These are phyloP conservation scores for Marasmius fiardii DNA, from an alignment of 1,284 basidiomycete genomes.

Conservation along the genomic window DNA sequence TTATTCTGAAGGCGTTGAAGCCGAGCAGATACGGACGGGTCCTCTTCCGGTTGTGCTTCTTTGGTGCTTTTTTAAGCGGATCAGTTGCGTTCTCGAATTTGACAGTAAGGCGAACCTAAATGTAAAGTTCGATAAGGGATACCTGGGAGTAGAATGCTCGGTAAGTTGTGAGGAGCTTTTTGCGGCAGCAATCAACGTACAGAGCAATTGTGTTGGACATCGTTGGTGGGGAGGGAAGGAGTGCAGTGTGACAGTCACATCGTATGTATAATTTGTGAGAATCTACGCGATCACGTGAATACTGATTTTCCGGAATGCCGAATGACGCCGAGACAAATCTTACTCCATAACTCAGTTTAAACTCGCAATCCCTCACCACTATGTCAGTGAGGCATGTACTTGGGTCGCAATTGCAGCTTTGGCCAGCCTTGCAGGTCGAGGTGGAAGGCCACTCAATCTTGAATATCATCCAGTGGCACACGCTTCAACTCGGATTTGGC, in stretches of 20 bases:
- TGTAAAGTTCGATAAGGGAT: conserved; percentile 85
- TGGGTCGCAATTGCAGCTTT: neutral
- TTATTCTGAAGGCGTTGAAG: conserved; percentile 91
- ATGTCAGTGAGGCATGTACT: neutral
- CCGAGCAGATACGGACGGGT: conserved; percentile 89
- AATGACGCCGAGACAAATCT: too few relatives aligned
- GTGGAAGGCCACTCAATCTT: neutral
- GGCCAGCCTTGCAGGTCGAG: neutral
- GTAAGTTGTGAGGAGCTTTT: neutral
- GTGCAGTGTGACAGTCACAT: neutral
- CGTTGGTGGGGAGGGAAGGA: conserved; percentile 11
- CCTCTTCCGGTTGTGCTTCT: conserved; percentile 94
- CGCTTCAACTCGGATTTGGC: neutral
- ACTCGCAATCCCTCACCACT: neutral
- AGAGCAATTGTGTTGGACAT: conserved; percentile 80
- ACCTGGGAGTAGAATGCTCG: conserved; percentile 36
- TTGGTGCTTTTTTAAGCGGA: conserved; percentile 59
- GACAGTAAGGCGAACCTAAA: conserved; percentile 52
- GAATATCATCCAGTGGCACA: neutral
- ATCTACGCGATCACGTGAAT: neutral
- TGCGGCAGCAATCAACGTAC: conserved; percentile 36
- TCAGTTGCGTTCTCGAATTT: neutral
- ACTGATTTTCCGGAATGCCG: too few relatives aligned
- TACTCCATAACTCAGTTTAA: too few relatives aligned
- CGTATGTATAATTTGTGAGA: neutral